Conservation (phyloP, 345 rosid species). For the Melaleuca alternifolia region DNA sequence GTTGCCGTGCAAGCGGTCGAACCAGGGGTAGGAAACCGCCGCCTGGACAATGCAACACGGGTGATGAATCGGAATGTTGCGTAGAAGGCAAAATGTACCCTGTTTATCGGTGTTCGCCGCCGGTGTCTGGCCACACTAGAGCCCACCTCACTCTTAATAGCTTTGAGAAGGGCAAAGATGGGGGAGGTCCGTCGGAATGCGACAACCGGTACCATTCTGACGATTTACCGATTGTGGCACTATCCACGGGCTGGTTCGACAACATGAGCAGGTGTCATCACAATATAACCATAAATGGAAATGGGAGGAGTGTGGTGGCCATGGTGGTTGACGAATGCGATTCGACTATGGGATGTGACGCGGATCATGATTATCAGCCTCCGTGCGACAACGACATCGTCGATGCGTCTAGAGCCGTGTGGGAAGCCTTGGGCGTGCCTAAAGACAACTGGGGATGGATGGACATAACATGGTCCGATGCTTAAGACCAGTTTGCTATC, state of each 20-base stretch:
- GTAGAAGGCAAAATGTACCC: conserved; percentile 11
- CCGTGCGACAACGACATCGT: background rate
- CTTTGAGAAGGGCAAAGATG: background rate
- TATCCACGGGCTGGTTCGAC: background rate
- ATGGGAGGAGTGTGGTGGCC: background rate
- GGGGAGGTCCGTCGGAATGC: background rate
- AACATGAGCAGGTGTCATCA: background rate
- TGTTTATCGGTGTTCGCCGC: background rate
- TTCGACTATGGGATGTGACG: background rate
- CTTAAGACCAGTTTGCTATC: background rate
- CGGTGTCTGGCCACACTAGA: background rate
- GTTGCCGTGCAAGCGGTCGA: background rate
- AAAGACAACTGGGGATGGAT: background rate
- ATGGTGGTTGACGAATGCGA: background rate
- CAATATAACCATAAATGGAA: background rate
- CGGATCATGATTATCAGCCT: background rate
- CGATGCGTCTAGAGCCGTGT: background rate
- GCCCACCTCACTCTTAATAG: conserved; percentile 1
- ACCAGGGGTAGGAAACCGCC: background rate
- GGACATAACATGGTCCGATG: background rate
- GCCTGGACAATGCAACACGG: background rate
- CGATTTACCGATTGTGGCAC: background rate
- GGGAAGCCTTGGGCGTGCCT: background rate
- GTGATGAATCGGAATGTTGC: background rate
- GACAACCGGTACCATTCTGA: background rate